These are phyloP conservation scores for Plenodomus tracheiphilus DNA, from an alignment of 2,329 filamentous ascomycete species.

Conservation along the genomic window DNA sequence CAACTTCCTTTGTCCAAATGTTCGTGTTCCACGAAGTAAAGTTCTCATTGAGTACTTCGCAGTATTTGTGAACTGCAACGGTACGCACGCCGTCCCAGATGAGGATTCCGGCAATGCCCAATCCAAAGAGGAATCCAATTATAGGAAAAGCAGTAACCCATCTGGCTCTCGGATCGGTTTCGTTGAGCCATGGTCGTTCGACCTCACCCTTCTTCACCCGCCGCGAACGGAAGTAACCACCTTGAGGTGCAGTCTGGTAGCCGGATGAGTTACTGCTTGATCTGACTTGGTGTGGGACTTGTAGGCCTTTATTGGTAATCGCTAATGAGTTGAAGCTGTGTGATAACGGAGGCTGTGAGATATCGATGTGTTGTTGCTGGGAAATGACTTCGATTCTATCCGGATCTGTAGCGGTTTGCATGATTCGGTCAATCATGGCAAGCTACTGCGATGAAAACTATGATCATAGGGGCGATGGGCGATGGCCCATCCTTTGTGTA, in stretches of 20 bases:
- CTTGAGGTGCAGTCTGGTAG: slow-evolving; percentile 10
- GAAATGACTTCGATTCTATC: no score
- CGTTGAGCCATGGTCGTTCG: slow-evolving; percentile 77
- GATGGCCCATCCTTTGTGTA: no score
- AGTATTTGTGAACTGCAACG: slow-evolving; percentile 76
- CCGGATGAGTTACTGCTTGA: slow-evolving; percentile 10
- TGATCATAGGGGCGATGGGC: no score
- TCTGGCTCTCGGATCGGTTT: slow-evolving; percentile 76
- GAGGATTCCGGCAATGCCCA: slow-evolving; percentile 69
- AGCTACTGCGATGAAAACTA: no score
- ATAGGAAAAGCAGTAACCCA: slow-evolving; percentile 83
- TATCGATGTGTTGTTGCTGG: no score
- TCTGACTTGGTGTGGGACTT: slow-evolving; percentile 5
- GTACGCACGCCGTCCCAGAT: slow-evolving; percentile 74
- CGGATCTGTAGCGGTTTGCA: no score
- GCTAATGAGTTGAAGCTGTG: neutral
- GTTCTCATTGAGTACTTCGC: slow-evolving; percentile 66
- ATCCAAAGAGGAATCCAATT: slow-evolving; percentile 69
- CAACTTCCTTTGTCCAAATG: slow-evolving; percentile 74
- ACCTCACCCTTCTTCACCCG: slow-evolving; percentile 72
- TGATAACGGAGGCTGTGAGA: no score
- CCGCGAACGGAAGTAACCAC: slow-evolving; percentile 68
- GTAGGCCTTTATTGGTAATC: neutral
- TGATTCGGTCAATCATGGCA: no score
- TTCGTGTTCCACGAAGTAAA: slow-evolving; percentile 62